phyloP scores from a whole-genome alignment of 305 asterid genomes.

The Nicotiana rustica region DNA sequence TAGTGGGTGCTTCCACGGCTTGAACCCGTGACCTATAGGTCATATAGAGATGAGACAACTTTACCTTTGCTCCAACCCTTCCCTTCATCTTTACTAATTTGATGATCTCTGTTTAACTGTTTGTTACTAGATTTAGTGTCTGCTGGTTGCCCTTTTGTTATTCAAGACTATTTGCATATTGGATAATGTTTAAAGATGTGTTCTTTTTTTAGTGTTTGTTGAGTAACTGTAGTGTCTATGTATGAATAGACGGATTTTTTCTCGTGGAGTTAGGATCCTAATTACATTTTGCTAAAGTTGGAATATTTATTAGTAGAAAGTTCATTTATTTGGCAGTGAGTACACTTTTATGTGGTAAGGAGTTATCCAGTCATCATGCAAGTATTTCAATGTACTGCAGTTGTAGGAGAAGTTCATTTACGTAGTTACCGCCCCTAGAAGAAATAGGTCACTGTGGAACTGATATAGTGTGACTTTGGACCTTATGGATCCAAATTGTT shows the following conservation, averaged over 20 bases:
- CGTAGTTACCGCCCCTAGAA: neutral
- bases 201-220: constrained; percentile 3
- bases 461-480: neutral
- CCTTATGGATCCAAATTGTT: constrained; percentile 14
- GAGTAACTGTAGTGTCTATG: neutral
- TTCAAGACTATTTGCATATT: neutral
- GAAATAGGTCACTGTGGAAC: constrained; percentile 1
- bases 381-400: neutral
- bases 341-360: neutral
- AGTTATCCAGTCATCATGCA: neutral
- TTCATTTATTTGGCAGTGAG: neutral
- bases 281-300: neutral
- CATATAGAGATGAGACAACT: too few relatives aligned
- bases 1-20: too few relatives aligned
- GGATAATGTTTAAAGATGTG: neutral
- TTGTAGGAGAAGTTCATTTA: neutral
- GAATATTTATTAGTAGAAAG: neutral
- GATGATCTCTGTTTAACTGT: neutral
- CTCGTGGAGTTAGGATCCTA: neutral
- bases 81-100: neutral
- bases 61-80: too few relatives aligned
- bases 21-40: too few relatives aligned
- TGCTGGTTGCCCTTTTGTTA: neutral
- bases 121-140: neutral
- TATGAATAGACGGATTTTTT: neutral